These are phyloP conservation scores for Brasenia schreberi DNA, from an alignment of 164 flowering plant genomes.

Conservation along the genomic window DNA sequence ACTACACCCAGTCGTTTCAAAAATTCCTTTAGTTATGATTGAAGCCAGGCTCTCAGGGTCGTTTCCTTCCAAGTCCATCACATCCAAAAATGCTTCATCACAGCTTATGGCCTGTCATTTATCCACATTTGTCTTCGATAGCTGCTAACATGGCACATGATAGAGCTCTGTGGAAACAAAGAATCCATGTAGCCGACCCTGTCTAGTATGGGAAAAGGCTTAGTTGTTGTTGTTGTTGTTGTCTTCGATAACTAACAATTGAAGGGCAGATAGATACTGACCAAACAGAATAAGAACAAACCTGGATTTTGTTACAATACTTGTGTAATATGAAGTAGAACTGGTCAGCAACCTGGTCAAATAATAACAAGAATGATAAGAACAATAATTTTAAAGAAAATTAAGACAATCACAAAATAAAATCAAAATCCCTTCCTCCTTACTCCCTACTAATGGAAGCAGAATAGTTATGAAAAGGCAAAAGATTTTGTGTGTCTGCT, in stretches of 20 bases:
- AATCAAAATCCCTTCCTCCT: neutral
- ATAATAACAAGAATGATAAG: too few relatives aligned
- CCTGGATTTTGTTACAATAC: constrained; percentile 89
- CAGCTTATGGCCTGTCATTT: constrained; percentile 81
- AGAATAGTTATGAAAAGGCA: too few relatives aligned
- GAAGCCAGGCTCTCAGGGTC: constrained; percentile 68
- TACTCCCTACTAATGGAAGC: too few relatives aligned
- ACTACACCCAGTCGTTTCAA: constrained; percentile 74
- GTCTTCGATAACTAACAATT: neutral
- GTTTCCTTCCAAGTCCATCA: constrained; percentile 29
- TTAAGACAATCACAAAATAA: neutral
- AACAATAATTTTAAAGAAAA: too few relatives aligned
- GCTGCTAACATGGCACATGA: too few relatives aligned
- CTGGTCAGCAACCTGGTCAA: constrained; percentile 86
- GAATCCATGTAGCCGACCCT: too few relatives aligned
- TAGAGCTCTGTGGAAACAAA: too few relatives aligned
- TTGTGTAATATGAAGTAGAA: constrained; percentile 80
- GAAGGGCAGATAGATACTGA: neutral
- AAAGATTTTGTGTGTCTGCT: too few relatives aligned
- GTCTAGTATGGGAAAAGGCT: too few relatives aligned
- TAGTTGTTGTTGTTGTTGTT: too few relatives aligned
- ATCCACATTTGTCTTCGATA: neutral
- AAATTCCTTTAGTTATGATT: constrained; percentile 56
- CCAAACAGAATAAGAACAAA: constrained; percentile 10
- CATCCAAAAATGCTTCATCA: constrained; percentile 94